These are phyloP conservation scores for Phlebiopsis flavidoalba DNA, from an alignment of 768 basidiomycete species.

Conservation along the genomic window DNA sequence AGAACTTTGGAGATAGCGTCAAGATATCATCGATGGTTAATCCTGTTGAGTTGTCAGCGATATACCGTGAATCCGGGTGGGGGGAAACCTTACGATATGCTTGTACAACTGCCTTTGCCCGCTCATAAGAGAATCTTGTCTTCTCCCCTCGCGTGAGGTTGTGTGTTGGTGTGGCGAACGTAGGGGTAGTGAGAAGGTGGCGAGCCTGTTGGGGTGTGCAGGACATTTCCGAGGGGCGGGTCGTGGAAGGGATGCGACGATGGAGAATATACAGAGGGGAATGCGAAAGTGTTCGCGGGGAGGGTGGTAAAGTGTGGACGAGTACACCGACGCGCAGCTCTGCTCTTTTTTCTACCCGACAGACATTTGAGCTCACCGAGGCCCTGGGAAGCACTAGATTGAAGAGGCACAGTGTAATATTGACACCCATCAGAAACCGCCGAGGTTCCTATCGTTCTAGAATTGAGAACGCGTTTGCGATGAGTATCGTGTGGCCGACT, in stretches of 20 bases:
- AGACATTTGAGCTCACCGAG: neutral
- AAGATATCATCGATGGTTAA: conserved; percentile 21
- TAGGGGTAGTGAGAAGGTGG: conserved; percentile 11
- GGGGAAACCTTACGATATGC: conserved; percentile 15
- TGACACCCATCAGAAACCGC: neutral
- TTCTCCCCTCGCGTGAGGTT: conserved; percentile 10
- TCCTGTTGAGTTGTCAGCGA: conserved; percentile 1
- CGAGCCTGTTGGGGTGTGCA: conserved; percentile 5
- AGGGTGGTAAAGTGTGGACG: neutral
- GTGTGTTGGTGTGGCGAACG: conserved; percentile 13
- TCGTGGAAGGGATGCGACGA: neutral
- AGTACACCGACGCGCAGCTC: neutral
- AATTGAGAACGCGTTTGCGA: neutral
- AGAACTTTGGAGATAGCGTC: conserved; percentile 21
- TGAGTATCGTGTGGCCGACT: neutral
- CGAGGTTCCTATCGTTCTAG: neutral
- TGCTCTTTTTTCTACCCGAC: neutral
- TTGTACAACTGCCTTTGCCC: conserved; percentile 18
- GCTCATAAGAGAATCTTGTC: conserved; percentile 15
- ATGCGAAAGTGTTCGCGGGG: neutral
- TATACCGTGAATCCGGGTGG: neutral
- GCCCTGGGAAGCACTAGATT: neutral
- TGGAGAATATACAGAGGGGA: neutral
- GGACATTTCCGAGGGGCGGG: neutral
- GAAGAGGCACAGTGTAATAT: neutral